Evolutionary conservation across 306 rosid species (phyloP), one percentile per base, ranked within the genome.

Genomic region (Canavalia ensiformis): DNA sequence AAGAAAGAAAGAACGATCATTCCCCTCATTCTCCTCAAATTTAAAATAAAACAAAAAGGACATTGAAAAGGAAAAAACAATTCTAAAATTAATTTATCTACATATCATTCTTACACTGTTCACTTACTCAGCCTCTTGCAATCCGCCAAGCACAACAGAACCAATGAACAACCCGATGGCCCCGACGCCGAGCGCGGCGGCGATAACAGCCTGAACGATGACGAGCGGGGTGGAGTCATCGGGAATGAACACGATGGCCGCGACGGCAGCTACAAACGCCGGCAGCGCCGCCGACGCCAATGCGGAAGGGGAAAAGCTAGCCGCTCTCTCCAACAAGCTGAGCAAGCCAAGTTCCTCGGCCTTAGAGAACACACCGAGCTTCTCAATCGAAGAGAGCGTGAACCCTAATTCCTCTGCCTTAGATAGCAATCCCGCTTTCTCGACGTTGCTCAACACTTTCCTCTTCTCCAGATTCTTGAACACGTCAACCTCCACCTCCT

Each of bases 331-430:
- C 34, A 95, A 85, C 83, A 95, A 78, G 83, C 99, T 95, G 47
- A 95, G 92, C 39, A 95, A 81, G 12, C 99, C 99, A 7, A 95
- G 87, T 29, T 89, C 92, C 88, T 95, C 99, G 0, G 99, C 99
- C 80, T 95, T 95, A 4, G 99, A 92, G 31, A 95, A 89, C 4
- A 95, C 77, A 4, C 97, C 99, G 51, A 93, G 71, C 47, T 92
- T 95, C 91, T 95, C 99, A 1, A 95, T 90, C 4, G 99, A 91
- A 18, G 99, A 86, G 30, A 95, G 97, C 12, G 99, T 91, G 6
- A 95, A 4, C 2, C 99, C 99, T 2, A 95, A 62, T 6, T 80
- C 89, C 90, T 95, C 99, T 0, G 97, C 99, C 76, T 95, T 95
- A 13, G 99, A 88, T 2, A 95, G 81, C 58, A 95, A 78, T 10